phyloP scores from a whole-genome alignment of 1,284 basidiomycete genomes.

The Afroboletus lepidellus region DNA sequence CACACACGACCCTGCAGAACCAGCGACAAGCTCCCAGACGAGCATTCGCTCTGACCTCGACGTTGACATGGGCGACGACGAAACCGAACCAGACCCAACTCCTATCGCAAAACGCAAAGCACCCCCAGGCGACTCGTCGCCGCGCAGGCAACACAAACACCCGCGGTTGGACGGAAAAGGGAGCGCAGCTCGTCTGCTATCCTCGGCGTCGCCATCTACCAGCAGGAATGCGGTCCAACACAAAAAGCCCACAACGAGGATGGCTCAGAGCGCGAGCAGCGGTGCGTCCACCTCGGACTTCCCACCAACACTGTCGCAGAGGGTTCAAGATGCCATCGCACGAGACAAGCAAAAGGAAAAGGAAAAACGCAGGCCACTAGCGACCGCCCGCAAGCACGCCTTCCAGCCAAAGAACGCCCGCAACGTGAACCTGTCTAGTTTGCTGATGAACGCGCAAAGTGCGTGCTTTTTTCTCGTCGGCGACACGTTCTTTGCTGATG shows the following conservation, averaged over 20 bases:
- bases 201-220: not conserved
- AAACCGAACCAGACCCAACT: constrained; percentile 4
- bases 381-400: constrained; percentile 27
- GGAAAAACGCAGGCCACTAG: too few relatives aligned
- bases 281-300: constrained; percentile 18
- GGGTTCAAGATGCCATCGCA: constrained; percentile 3
- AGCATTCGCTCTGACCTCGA: constrained; percentile 17
- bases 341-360: constrained; percentile 8
- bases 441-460: constrained; percentile 26
- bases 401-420: not conserved
- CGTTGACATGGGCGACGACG: constrained; percentile 21
- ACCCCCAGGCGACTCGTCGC: constrained; percentile 8
- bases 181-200: not conserved
- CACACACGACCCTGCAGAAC: constrained; percentile 16
- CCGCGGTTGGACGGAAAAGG: constrained; percentile 19
- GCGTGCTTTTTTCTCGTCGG: constrained; percentile 4
- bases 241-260: not conserved
- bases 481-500: not conserved
- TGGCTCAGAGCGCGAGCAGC: constrained; percentile 6
- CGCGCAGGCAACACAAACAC: constrained; percentile 16
- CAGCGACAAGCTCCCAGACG: constrained; percentile 13
- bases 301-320: constrained; percentile 18
- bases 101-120: constrained; percentile 32
- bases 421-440: constrained; percentile 10
- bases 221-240: constrained; percentile 5